Percentiles rank a stretch among this genome's conserved stretches.
phyloP scores from a whole-genome alignment of 2,329 filamentous ascomycete genomes.

The Tolypocladium cylindrosporum region DNA sequence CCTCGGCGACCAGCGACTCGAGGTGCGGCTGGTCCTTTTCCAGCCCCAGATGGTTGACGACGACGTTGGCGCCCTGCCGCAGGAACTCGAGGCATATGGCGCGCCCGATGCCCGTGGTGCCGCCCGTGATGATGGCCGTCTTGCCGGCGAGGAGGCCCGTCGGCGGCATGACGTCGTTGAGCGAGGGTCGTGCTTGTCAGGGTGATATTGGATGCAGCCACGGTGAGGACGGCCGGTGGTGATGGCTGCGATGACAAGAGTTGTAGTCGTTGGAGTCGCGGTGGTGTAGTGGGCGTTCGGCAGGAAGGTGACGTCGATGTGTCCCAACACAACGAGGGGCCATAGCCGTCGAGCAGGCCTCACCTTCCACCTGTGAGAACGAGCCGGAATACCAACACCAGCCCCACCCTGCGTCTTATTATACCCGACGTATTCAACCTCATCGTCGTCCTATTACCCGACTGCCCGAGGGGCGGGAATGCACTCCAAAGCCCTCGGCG shows the following conservation, averaged over 20 bases:
- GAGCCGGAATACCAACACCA: neutral
- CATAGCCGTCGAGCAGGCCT: neutral
- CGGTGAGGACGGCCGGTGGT: neutral
- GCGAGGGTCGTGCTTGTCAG: neutral
- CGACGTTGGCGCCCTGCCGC: constrained; percentile 65
- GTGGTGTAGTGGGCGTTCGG: neutral
- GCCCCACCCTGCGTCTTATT: neutral
- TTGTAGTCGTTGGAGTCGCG: neutral
- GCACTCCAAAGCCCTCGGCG: neutral
- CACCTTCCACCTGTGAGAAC: neutral
- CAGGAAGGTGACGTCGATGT: neutral
- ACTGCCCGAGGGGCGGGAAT: neutral
- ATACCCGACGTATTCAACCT: neutral
- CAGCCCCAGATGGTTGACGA: constrained; percentile 68
- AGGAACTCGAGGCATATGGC: constrained; percentile 76
- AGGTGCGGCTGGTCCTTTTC: constrained; percentile 40
- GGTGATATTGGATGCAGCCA: neutral
- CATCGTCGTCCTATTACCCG: neutral
- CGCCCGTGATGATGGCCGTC: constrained; percentile 78
- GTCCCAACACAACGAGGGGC: neutral
- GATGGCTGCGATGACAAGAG: neutral
- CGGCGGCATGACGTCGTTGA: constrained; percentile 26
- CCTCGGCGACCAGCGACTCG: constrained; percentile 41
- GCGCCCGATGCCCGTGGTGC: constrained; percentile 76
- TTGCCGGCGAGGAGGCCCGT: constrained; percentile 58